phyloP scores from a whole-genome alignment of 176 grass and related monocot species.

The Aegilops longissima region DNA sequence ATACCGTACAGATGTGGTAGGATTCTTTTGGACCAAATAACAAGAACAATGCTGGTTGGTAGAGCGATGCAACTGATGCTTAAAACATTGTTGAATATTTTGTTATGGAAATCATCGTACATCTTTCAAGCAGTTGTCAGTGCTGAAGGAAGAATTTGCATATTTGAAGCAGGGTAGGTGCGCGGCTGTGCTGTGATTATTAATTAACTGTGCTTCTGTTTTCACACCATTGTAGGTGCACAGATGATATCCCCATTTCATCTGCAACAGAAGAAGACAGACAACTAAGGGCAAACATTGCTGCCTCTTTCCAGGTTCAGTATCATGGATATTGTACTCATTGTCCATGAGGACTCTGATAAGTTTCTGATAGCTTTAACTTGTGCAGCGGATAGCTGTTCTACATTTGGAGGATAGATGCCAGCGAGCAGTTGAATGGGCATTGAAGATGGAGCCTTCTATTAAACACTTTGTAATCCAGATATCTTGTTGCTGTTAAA shows the following conservation, averaged over 20 bases:
- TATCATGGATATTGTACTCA: neutral
- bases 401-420: conserved; percentile 99
- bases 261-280: conserved; percentile 64
- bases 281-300: conserved; percentile 74
- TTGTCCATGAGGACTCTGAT: neutral
- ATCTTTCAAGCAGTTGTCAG: neutral
- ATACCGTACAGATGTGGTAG: neutral
- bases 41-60: neutral
- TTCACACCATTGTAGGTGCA: conserved; percentile 43
- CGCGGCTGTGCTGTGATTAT: neutral
- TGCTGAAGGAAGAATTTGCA: neutral
- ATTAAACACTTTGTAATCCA: conserved; percentile 85
- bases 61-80: neutral
- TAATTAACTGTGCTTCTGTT: conserved; percentile 21
- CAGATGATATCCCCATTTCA: conserved; percentile 59
- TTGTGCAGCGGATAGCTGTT: conserved; percentile 77
- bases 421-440: conserved; percentile 95
- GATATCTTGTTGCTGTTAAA: conserved; percentile 31
- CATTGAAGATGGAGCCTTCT: conserved; percentile 88
- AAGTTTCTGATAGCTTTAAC: conserved; percentile 23
- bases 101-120: neutral
- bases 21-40: neutral
- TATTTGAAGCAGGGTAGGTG: neutral
- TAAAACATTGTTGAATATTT: neutral
- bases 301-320: conserved; percentile 95